Evolutionary conservation across 1,284 basidiomycete species (phyloP).

Genomic region (Austropuccinia psidii): DNA sequence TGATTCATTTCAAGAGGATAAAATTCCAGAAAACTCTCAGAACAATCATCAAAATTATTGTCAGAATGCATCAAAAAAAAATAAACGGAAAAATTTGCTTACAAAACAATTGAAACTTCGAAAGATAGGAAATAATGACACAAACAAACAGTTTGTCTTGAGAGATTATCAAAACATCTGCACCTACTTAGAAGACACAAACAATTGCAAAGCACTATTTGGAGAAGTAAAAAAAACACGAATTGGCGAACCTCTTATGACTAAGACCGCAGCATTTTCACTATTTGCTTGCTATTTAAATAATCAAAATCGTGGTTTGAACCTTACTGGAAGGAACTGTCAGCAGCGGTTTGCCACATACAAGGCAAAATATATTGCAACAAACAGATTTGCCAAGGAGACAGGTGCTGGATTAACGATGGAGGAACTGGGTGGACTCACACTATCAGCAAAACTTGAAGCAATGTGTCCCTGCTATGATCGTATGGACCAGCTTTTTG

Average conservation of each 20-base stretch:
- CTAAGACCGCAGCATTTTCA: background rate
- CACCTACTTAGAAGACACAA: background rate
- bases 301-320: too few species aligned
- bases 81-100: too few species aligned
- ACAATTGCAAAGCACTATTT: background rate
- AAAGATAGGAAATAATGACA: too few species aligned
- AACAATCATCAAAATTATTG: too few species aligned
- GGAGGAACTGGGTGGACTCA: background rate
- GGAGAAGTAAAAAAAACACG: background rate
- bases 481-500: background rate
- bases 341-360: too few species aligned
- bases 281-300: slow-evolving; percentile 1
- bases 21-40: too few species aligned
- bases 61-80: too few species aligned
- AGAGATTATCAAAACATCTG: background rate
- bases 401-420: slow-evolving; percentile 1
- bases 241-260: background rate
- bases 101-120: too few species aligned
- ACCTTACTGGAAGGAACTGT: background rate
- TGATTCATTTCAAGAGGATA: too few species aligned
- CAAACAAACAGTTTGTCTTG: background rate
- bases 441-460: background rate
- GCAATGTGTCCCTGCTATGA: background rate
- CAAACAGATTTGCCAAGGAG: background rate
- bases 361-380: background rate